phyloP scores from a whole-genome alignment of 2,329 filamentous ascomycete genomes.

The Dothideomycetidae sp. region DNA sequence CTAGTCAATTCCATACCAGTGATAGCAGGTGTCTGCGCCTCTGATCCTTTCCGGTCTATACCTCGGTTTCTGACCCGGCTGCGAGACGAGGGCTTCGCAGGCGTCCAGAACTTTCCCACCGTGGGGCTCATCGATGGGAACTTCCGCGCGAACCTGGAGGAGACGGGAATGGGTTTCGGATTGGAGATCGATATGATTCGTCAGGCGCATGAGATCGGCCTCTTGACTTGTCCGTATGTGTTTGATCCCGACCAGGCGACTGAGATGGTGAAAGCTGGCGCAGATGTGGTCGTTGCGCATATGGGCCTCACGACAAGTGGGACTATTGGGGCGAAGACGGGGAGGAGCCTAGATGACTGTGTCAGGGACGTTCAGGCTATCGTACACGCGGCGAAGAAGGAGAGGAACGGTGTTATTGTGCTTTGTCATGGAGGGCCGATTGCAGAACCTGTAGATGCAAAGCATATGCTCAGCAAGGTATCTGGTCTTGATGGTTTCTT shows the following conservation, averaged over 20 bases:
- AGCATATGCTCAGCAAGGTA: conserved; percentile 46
- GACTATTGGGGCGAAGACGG: conserved; percentile 48
- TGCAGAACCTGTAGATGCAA: conserved; percentile 47
- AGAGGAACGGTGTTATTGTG: conserved; percentile 43
- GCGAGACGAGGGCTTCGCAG: conserved; percentile 48
- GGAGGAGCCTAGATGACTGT: conserved; percentile 49
- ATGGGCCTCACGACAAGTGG: conserved; percentile 54
- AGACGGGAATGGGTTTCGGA: conserved; percentile 56
- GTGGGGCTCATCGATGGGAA: conserved; percentile 56
- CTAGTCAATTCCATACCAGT: conserved; percentile 50
- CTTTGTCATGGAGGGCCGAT: conserved; percentile 60
- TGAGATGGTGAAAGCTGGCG: conserved; percentile 49
- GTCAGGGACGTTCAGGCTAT: conserved; percentile 49
- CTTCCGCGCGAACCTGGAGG: conserved; percentile 54
- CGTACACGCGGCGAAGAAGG: conserved; percentile 40
- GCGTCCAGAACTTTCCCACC: conserved; percentile 61
- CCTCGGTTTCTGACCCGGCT: conserved; percentile 45
- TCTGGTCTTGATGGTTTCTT: conserved; percentile 57
- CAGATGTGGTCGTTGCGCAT: conserved; percentile 54
- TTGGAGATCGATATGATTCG: conserved; percentile 53
- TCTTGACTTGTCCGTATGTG: conserved; percentile 57
- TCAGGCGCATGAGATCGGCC: conserved; percentile 42
- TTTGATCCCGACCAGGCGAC: conserved; percentile 48
- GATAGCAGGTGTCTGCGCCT: conserved; percentile 56
- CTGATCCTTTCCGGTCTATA: conserved; percentile 54